Evolutionary conservation across 139 green algal species (phyloP).

Genomic region (Tetratostichococcus sp.): DNA sequence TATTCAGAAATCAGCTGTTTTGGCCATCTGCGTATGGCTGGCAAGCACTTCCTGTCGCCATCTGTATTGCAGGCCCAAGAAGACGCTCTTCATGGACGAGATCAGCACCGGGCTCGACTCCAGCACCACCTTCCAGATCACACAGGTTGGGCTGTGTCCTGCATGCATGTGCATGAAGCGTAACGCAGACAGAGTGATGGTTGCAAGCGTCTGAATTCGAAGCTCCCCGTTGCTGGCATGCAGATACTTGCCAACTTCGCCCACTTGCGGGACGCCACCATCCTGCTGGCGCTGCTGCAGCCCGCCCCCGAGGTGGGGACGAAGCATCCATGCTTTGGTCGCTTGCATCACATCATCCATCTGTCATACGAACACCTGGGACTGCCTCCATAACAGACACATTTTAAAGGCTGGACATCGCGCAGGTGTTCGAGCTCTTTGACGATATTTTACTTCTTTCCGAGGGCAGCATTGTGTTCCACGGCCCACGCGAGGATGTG

Average conservation of each 20-base stretch:
- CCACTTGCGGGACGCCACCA: slow-evolving; percentile 25
- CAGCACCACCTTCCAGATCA: slow-evolving; percentile 39
- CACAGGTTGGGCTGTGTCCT: too few species aligned
- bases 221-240: too few species aligned
- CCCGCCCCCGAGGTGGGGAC: slow-evolving; percentile 26
- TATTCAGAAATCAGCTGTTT: too few species aligned
- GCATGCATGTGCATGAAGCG: too few species aligned
- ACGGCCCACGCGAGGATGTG: slow-evolving; percentile 43
- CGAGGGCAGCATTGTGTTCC: slow-evolving; percentile 47
- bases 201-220: too few species aligned
- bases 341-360: too few species aligned
- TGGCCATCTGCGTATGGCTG: too few species aligned
- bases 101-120: slow-evolving; percentile 47
- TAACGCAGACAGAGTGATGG: too few species aligned
- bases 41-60: not conserved
- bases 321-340: too few species aligned
- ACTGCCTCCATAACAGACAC: not conserved
- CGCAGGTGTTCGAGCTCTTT: slow-evolving; percentile 49
- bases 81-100: slow-evolving; percentile 36
- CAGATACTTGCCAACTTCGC: slow-evolving; percentile 22
- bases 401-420: not conserved
- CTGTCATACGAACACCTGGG: too few species aligned
- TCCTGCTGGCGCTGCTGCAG: slow-evolving; percentile 47
- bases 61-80: slow-evolving; percentile 11
- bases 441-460: slow-evolving; percentile 59